A percentile compares a stretch with the other conserved stretches of the same genome.
Conservation (phyloP, 2,329 filamentous ascomycete species). For the Dothideomycetidae sp. region DNA sequence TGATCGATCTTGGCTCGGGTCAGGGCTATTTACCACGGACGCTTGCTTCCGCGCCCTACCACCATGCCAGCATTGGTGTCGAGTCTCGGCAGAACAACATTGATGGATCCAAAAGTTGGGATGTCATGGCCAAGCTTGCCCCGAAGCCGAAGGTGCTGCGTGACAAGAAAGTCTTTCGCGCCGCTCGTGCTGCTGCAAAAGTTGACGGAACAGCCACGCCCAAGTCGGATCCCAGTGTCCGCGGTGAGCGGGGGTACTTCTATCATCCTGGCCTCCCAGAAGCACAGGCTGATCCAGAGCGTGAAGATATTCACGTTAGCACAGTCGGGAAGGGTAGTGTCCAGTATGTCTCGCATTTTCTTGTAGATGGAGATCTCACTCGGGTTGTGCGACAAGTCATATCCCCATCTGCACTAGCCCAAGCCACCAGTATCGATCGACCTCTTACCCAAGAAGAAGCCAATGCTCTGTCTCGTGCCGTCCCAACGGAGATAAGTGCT, state of each 20-base stretch:
- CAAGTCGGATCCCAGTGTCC: conserved; percentile 1
- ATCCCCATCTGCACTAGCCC: conserved; percentile 11
- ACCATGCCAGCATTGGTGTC: conserved; percentile 75
- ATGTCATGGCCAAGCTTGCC: conserved; percentile 65
- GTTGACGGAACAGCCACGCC: conserved; percentile 1
- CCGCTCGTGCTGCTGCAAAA: conserved; percentile 25
- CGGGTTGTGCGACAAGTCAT: conserved; percentile 52
- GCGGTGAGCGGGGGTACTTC: conserved; percentile 10
- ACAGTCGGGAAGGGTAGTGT: conserved; percentile 52
- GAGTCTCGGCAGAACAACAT: conserved; percentile 82
- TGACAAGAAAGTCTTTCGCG: conserved; percentile 67
- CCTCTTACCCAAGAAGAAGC: conserved; percentile 10
- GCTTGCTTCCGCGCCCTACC: conserved; percentile 72
- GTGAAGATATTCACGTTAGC: conserved; percentile 25
- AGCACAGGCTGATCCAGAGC: not conserved
- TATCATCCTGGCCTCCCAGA: conserved; percentile 6
- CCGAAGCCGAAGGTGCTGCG: conserved; percentile 58
- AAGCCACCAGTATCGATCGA: conserved; percentile 12
- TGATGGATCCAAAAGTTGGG: conserved; percentile 66
- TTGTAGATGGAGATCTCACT: conserved; percentile 58
- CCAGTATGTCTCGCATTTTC: conserved; percentile 61
- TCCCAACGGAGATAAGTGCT: conserved; percentile 32
- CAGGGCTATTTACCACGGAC: conserved; percentile 91
- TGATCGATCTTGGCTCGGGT: conserved; percentile 90
- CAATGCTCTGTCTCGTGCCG: conserved; percentile 13